These are phyloP conservation scores for Diospyros kaki DNA, from an alignment of 148 eudicot species.

Conservation along the genomic window DNA sequence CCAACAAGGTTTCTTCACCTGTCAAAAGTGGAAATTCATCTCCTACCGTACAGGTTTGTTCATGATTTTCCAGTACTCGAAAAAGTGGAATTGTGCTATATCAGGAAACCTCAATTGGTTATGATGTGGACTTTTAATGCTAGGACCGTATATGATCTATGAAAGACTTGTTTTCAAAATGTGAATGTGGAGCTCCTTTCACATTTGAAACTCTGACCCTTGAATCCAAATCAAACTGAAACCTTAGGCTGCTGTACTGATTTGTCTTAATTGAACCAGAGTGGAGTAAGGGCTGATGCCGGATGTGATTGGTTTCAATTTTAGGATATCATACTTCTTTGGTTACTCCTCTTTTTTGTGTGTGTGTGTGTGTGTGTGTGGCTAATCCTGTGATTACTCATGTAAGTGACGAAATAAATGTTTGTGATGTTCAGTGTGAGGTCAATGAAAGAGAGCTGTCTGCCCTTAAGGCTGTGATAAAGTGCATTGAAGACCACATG, in stretches of 20 bases:
- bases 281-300: background rate
- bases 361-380: background rate
- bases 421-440: slow-evolving; percentile 47
- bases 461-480: slow-evolving; percentile 80
- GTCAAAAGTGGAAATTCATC: slow-evolving; percentile 63
- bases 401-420: background rate
- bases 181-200: too few species aligned
- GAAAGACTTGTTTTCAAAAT: background rate
- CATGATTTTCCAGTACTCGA: background rate
- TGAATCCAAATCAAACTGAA: too few species aligned
- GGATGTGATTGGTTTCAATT: background rate
- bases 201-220: too few species aligned
- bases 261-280: too few species aligned
- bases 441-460: slow-evolving; percentile 81
- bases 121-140: background rate
- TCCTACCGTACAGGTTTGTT: slow-evolving; percentile 60
- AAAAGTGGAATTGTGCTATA: background rate
- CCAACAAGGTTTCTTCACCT: slow-evolving; percentile 58
- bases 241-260: too few species aligned
- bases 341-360: background rate
- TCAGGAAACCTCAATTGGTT: background rate
- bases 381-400: background rate
- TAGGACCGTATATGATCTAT: background rate
- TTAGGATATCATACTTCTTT: background rate
- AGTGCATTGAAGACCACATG: slow-evolving; percentile 93